phyloP scores from a whole-genome alignment of 495 filamentous ascomycete genomes.

The Massariosphaeria phaeospora region DNA sequence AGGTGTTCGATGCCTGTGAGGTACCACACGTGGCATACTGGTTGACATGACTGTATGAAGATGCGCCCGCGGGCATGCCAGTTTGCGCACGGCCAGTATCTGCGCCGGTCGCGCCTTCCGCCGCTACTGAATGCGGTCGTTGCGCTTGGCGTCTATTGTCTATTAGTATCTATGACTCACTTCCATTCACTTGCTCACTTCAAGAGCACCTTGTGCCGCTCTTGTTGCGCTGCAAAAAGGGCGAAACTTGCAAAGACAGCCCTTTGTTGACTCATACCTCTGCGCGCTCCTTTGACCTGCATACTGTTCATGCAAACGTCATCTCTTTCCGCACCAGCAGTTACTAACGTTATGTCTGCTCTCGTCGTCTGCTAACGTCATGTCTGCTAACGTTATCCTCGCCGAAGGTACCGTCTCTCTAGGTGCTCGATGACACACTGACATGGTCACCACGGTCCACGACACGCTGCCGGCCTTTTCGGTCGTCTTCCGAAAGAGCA shows the following conservation, averaged over 20 bases:
- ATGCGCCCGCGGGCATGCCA: too few relatives aligned
- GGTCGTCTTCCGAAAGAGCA: too few relatives aligned
- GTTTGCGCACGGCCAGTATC: too few relatives aligned
- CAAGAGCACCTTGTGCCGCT: not conserved
- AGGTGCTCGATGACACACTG: not conserved
- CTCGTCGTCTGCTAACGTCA: not conserved
- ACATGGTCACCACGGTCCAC: not conserved
- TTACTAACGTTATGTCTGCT: not conserved
- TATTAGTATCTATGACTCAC: not conserved
- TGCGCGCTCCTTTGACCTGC: not conserved
- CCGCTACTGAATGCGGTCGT: too few relatives aligned
- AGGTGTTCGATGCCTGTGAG: too few relatives aligned
- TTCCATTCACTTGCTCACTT: not conserved
- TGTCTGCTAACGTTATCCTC: not conserved
- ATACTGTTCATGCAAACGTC: not conserved
- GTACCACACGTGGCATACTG: too few relatives aligned
- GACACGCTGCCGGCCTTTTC: too few relatives aligned
- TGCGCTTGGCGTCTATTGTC: not conserved
- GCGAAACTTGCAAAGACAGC: not conserved
- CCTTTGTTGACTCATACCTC: constrained; percentile 1
- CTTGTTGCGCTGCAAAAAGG: not conserved
- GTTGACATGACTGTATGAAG: too few relatives aligned
- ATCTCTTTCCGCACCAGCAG: not conserved
- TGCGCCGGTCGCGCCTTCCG: not conserved
- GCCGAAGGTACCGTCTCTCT: not conserved